These are phyloP conservation scores for Selaginella moellendorffii DNA, from an alignment of 75 land plant genomes.

Conservation along the genomic window DNA sequence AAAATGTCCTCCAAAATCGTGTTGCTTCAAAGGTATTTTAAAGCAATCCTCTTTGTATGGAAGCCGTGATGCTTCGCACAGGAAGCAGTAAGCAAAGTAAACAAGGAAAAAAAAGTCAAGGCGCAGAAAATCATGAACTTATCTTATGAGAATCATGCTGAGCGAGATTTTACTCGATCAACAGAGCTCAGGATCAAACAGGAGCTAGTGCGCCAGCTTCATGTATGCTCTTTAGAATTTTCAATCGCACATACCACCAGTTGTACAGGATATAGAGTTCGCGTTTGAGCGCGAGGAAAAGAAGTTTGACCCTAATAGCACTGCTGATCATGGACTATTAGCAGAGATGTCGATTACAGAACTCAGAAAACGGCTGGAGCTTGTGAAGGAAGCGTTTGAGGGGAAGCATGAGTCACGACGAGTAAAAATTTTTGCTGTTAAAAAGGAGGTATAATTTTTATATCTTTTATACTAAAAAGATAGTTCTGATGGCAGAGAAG, in stretches of 20 bases:
- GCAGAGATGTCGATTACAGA: constrained; percentile 14
- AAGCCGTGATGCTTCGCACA: neutral
- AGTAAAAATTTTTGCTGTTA: neutral
- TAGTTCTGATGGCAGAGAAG: constrained; percentile 1
- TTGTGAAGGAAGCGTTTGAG: constrained; percentile 8
- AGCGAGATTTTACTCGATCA: neutral
- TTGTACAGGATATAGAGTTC: constrained; percentile 1
- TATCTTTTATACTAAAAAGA: neutral
- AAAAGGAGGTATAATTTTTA: constrained; percentile 8
- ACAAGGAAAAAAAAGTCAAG: constrained; percentile 1
- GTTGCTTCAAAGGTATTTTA: neutral
- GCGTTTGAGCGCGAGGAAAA: constrained; percentile 6
- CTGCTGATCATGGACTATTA: constrained; percentile 13
- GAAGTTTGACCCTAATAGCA: constrained; percentile 12
- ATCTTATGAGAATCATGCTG: neutral
- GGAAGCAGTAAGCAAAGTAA: constrained; percentile 6
- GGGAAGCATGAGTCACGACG: constrained; percentile 2
- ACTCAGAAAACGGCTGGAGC: constrained; percentile 6
- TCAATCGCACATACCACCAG: neutral
- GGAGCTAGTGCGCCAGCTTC: constrained; percentile 13
- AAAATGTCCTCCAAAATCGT: neutral
- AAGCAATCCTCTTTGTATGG: neutral
- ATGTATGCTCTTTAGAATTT: constrained; percentile 3
- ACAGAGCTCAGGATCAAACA: constrained; percentile 13
- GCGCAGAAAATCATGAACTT: constrained; percentile 7